Conservation (phyloP, 1,284 basidiomycete genomes). For the Amylostereum areolatum region DNA sequence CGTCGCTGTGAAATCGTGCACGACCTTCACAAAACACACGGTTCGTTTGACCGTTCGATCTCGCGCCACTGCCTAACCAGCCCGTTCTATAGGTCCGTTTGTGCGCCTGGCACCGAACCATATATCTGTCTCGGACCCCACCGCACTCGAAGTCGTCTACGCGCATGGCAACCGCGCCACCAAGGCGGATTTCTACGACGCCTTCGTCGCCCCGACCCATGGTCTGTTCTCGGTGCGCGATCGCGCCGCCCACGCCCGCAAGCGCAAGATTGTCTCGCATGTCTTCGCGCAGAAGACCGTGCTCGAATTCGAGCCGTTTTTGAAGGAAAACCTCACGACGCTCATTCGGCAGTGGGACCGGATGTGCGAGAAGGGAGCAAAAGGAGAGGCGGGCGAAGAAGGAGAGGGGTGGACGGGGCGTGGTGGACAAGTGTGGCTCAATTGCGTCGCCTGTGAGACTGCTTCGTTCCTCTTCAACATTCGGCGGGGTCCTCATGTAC, state of each 20-base stretch:
- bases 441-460: slow-evolving; percentile 16
- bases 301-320: slow-evolving; percentile 30
- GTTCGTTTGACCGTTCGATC: too few species aligned
- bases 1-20: too few species aligned
- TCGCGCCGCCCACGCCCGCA: slow-evolving; percentile 43
- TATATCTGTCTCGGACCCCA: slow-evolving; percentile 40
- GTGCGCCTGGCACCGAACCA: slow-evolving; percentile 46
- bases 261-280: slow-evolving; percentile 41
- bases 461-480: not conserved
- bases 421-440: slow-evolving; percentile 11
- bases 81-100: slow-evolving; percentile 30
- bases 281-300: slow-evolving; percentile 34
- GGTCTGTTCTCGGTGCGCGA: slow-evolving; percentile 42
- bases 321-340: slow-evolving; percentile 20
- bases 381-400: too few species aligned
- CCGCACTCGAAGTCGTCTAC: slow-evolving; percentile 36
- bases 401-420: too few species aligned
- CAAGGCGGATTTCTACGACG: slow-evolving; percentile 40
- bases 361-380: slow-evolving; percentile 18
- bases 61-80: too few species aligned
- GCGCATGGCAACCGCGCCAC: slow-evolving; percentile 27
- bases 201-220: slow-evolving; percentile 30
- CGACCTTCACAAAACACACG: too few species aligned
- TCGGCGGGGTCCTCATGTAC: not conserved
- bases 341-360: slow-evolving; percentile 32